phyloP scores from a whole-genome alignment of 2,329 filamentous ascomycete genomes.

The Fusarium sp. region DNA sequence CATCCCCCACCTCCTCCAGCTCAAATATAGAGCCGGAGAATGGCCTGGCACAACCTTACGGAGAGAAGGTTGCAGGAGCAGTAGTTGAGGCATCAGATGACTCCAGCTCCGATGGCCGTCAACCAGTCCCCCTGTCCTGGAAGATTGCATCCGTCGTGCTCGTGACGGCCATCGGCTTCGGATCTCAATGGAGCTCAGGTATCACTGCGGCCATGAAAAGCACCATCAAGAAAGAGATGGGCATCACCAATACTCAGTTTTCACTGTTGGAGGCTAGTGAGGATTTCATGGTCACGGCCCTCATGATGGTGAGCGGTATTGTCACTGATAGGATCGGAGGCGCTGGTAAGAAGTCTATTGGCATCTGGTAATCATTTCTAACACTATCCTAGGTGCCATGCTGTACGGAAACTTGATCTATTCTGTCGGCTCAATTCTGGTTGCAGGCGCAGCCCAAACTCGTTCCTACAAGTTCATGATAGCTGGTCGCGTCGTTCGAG shows the following conservation, averaged over 20 bases:
- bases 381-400: neutral
- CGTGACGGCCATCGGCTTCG: slow-evolving; percentile 67
- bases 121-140: slow-evolving; percentile 10
- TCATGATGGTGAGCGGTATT: slow-evolving; percentile 66
- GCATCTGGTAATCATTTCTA: neutral
- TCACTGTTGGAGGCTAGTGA: slow-evolving; percentile 69
- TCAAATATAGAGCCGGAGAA: neutral
- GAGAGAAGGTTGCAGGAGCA: neutral
- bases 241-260: slow-evolving; percentile 70
- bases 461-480: slow-evolving; percentile 71
- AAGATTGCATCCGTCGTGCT: slow-evolving; percentile 56
- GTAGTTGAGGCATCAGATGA: neutral
- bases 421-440: slow-evolving; percentile 67
- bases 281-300: slow-evolving; percentile 69
- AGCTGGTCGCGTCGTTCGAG: slow-evolving; percentile 64
- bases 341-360: slow-evolving; percentile 48
- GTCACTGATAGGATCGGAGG: slow-evolving; percentile 69
- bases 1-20: neutral
- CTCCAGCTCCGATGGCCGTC: neutral
- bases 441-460: slow-evolving; percentile 66
- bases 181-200: slow-evolving; percentile 67
- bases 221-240: slow-evolving; percentile 68
- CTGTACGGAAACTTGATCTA: slow-evolving; percentile 69
- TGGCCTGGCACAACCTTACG: neutral
- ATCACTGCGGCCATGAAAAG: slow-evolving; percentile 71